Evolutionary conservation across 2,329 filamentous ascomycete genomes (phyloP).

Genomic region (Macrophomina phaseolina): DNA sequence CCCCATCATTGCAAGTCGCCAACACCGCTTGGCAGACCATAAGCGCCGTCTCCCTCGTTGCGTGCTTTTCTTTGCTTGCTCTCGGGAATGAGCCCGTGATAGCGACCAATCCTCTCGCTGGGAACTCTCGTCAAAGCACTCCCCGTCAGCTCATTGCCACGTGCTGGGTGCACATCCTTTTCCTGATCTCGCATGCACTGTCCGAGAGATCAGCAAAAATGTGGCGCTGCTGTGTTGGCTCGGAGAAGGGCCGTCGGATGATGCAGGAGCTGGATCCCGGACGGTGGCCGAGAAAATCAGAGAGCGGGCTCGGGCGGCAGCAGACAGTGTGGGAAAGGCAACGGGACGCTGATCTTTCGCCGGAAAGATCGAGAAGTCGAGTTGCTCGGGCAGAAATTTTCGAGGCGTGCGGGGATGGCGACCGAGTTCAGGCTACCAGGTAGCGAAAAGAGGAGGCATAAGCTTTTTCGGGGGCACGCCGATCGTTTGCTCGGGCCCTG

Average conservation of each 20-base stretch:
- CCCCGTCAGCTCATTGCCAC: not conserved
- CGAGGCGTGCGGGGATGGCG: not conserved
- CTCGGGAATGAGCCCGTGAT: not conserved
- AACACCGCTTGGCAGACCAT: too few species aligned
- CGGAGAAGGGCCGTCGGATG: not conserved
- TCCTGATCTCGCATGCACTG: not conserved
- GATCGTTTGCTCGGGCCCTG: not conserved
- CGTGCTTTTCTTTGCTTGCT: not conserved
- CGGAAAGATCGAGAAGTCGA: not conserved
- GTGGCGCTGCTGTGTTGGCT: not conserved
- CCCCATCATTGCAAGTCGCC: too few species aligned
- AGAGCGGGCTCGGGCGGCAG: too few species aligned
- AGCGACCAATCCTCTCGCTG: not conserved
- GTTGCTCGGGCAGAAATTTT: not conserved
- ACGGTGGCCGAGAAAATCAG: not conserved
- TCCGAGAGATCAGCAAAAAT: not conserved
- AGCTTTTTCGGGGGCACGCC: slow-evolving; percentile 19
- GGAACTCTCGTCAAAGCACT: not conserved
- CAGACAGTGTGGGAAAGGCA: not conserved
- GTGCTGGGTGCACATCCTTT: not conserved
- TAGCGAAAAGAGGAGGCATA: slow-evolving; percentile 1
- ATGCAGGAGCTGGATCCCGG: not conserved
- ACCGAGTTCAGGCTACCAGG: not conserved
- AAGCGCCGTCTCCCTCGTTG: too few species aligned
- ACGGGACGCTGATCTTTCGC: not conserved